Conservation (phyloP, 2,329 filamentous ascomycete species). For the Leptographium wingfieldii region DNA sequence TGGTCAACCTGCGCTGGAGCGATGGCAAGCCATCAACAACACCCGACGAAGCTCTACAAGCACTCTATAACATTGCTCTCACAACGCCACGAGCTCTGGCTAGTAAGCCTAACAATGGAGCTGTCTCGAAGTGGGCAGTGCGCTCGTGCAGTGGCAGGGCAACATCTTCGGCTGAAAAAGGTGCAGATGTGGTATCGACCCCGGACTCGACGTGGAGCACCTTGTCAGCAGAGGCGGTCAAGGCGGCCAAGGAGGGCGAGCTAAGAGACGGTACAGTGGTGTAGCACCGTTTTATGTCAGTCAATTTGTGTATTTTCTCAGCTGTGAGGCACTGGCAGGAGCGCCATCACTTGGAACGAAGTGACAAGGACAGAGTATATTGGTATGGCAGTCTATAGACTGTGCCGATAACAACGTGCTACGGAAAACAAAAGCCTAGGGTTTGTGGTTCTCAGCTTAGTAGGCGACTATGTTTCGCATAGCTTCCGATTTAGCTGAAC, state of each 20-base stretch:
- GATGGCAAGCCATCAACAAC: not conserved
- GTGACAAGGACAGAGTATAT: not conserved
- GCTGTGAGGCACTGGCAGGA: not conserved
- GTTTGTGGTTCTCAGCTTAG: not conserved
- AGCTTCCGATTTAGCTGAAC: not conserved
- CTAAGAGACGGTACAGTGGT: no score
- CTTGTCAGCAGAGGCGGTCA: not conserved
- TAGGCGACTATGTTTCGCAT: not conserved
- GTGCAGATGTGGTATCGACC: not conserved
- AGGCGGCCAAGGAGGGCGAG: not conserved
- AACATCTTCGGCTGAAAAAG: not conserved
- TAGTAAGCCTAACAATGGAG: not conserved
- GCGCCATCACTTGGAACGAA: not conserved
- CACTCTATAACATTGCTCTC: not conserved
- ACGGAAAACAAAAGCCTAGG: not conserved
- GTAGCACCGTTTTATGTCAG: not conserved
- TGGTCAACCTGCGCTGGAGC: conserved; percentile 2
- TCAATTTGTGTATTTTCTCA: not conserved
- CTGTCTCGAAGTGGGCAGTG: not conserved
- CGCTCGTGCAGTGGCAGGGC: not conserved
- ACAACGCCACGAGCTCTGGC: not conserved
- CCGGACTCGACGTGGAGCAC: not conserved
- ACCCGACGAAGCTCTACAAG: not conserved
- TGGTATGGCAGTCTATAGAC: not conserved
- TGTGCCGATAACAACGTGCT: not conserved